Evolutionary conservation across 2,329 filamentous ascomycete genomes (phyloP), one percentile per base, ranked within the genome.

Genomic region (Diaporthe longicolla): DNA sequence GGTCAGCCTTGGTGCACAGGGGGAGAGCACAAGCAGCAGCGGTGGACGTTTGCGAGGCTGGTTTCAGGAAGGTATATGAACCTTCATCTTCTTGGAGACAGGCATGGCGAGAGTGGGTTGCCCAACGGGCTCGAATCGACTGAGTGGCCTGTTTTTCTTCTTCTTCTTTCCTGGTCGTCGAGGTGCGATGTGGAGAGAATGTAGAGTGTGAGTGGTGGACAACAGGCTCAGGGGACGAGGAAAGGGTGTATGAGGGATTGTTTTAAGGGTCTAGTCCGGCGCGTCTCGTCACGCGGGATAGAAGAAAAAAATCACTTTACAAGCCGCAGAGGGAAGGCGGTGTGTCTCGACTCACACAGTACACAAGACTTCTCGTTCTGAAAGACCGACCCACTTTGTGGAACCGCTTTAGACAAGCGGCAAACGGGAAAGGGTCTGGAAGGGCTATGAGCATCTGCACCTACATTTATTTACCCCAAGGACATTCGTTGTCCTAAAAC

Each of bases 11-110:
- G 15, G 69, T 26, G 11, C 13, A 37, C 24, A 79, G 11, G n/a
- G 48, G 10, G 26, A n/a, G 35, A 24, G 66, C 74, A 26, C 45
- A 48, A 48, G 45, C 45, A 48, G 45, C 45, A 48, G 55, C 69
- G 29, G 40, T 29, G 15, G 37, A 57, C 26, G 55, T 59, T 59
- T 61, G 58, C 43, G 32, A 37, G 43, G 54, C 48, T 59, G 40
- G 35, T 40, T 40, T 45, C 40, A 32, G 45, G 17, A 59, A 69
- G 54, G 26, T 35, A 48, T 32, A 73, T 26, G 54, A 61, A 73
- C 71, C 71, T 70, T 73, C 71, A 73, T 57, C 65, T 81, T 81
- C 76, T 81, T 81, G 54, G 78, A 80, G 77, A 80, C 80, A 71
- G 79, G 77, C 79, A 80, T 80, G 17, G 21, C 63, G 65, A 70